Base-by-base conservation (phyloP, 805 yeast species). In the Kodamaea jinghongensis region DNA sequence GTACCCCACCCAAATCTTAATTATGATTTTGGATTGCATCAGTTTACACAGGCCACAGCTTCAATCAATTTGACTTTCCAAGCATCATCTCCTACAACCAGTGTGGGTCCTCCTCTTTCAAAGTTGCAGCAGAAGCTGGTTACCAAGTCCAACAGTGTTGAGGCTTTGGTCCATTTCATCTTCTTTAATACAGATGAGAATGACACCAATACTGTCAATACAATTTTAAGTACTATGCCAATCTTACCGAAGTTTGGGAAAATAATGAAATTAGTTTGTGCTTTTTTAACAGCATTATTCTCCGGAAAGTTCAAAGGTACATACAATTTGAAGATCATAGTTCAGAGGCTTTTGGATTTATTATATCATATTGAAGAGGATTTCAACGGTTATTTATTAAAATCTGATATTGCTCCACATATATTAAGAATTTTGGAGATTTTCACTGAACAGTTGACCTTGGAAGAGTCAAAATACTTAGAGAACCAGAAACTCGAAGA, bases 111-210 rank as follows among this genome's bases (percentile, higher is more conserved):
- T n/a, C 20, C 36, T 14, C 11, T 27, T 4, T 15, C 35, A 9
- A 27, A 15, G 13, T 17, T 42, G 11, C 23, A 33, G 14, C 29
- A 34, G 13, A 28, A 34, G 23, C 13, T 27, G 14, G n/a, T 17
- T 2, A 13, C 25, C 34, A 31, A 31, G 14, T 22, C 44, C 11
- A 33, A 36, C 28, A 25, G 86, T 0, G 53, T 77, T 8, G 96
- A 89, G 57, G 76, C 89, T 33, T 69, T 89, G 27, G 78, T 90
- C 41, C 97, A 90, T 61, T 75, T 85, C 3, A 65, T 86, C 17
- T 56, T 88, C 11, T 67, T 66, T 39, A 50, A 51, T 22, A 45
- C 46, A 15, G 30, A 43, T 17, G 43, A 43, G 15, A 33, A 36
- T n/a, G 48, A 46, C 14, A 41, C 46, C 14, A 35, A 42, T 31